Evolutionary conservation across 1,284 basidiomycete species (phyloP).

Genomic region (Rhodotorula sp.): DNA sequence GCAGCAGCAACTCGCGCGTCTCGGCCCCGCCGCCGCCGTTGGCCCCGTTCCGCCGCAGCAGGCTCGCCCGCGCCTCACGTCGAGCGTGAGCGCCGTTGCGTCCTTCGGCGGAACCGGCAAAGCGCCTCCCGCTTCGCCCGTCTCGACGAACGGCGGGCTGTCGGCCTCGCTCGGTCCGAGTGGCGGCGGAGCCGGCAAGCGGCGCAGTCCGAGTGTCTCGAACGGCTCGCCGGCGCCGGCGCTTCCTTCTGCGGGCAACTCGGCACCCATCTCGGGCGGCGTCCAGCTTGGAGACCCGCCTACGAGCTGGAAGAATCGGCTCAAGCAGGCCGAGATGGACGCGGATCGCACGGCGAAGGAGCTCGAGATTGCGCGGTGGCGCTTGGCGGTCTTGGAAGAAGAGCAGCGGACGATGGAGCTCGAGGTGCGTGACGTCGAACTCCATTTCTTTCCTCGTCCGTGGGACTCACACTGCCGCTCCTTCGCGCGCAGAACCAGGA

Average conservation of each 20-base stretch:
- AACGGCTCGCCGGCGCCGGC: neutral
- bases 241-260: neutral
- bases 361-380: conserved; percentile 41
- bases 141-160: neutral
- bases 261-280: neutral
- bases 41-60: too few relatives aligned
- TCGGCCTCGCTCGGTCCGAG: neutral
- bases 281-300: conserved; percentile 7
- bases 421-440: conserved; percentile 21
- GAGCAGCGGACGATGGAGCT: conserved; percentile 24
- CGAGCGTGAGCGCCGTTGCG: conserved; percentile 20
- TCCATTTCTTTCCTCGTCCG: neutral
- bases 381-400: conserved; percentile 31
- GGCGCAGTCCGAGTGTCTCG: neutral
- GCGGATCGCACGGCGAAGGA: conserved; percentile 34
- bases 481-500: conserved; percentile 28
- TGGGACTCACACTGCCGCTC: neutral
- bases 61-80: conserved; percentile 15
- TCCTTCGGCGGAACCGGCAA: conserved; percentile 6
- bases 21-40: neutral
- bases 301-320: conserved; percentile 14
- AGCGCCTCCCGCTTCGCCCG: neutral
- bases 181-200: neutral
- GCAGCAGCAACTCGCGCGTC: conserved; percentile 4
- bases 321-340: conserved; percentile 28